Conservation (phyloP, 495 filamentous ascomycete species). For the Hypoxylon subgilvum region DNA sequence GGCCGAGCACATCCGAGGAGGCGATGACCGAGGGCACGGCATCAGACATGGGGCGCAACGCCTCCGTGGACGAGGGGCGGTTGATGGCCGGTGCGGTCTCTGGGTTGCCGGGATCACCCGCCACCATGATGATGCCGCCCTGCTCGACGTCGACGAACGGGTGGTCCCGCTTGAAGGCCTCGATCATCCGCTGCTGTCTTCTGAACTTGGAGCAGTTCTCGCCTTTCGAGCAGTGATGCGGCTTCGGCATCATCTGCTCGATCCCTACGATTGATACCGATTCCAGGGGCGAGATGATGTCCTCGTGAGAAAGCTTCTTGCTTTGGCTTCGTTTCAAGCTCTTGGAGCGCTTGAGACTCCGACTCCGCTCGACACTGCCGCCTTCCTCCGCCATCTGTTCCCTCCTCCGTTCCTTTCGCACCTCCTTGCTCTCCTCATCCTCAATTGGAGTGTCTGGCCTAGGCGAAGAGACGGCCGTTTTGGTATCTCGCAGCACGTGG, state of each 20-base stretch:
- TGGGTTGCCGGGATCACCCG: conserved; percentile 75
- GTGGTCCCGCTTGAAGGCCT: conserved; percentile 70
- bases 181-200: conserved; percentile 72
- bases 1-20: conserved; percentile 86
- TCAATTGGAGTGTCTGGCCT: conserved; percentile 62
- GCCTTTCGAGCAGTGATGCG: conserved; percentile 87
- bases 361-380: conserved; percentile 45
- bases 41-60: conserved; percentile 64
- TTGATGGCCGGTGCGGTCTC: conserved; percentile 60
- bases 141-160: conserved; percentile 62
- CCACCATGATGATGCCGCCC: conserved; percentile 67
- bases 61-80: conserved; percentile 46
- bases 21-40: conserved; percentile 80
- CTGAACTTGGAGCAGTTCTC: conserved; percentile 83
- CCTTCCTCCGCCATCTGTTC: conserved; percentile 40
- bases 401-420: conserved; percentile 48
- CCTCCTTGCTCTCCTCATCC: conserved; percentile 54
- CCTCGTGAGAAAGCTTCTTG: conserved; percentile 59
- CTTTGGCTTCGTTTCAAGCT: conserved; percentile 45
- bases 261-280: conserved; percentile 92
- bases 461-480: conserved; percentile 54
- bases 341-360: conserved; percentile 48
- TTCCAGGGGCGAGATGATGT: conserved; percentile 73
- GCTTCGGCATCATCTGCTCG: conserved; percentile 83
- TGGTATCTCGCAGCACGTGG: conserved; percentile 67